These are phyloP conservation scores for Starmera pachycereana DNA, from an alignment of 805 yeast species.

Conservation along the genomic window DNA sequence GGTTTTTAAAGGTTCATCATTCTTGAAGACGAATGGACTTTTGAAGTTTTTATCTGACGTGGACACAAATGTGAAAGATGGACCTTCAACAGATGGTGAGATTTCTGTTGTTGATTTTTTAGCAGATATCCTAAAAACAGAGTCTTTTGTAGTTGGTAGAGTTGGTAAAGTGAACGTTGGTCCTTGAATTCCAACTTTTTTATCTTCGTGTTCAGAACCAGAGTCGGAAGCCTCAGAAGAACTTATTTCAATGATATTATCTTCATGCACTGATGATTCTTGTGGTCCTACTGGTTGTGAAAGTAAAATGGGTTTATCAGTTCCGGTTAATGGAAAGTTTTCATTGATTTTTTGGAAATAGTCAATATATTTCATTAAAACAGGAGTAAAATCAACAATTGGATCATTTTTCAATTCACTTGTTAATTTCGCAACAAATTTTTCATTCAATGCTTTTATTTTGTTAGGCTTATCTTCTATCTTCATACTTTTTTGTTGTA, in stretches of 20 bases:
- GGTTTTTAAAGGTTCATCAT: conserved; percentile 2
- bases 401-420: conserved; percentile 32
- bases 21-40: conserved; percentile 24
- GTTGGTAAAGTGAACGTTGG: conserved; percentile 47
- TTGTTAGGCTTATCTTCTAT: conserved; percentile 32
- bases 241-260: conserved; percentile 20
- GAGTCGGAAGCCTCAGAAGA: conserved; percentile 16
- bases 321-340: conserved; percentile 3
- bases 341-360: conserved; percentile 34
- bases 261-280: conserved; percentile 3
- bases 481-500: not conserved
- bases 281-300: conserved; percentile 6
- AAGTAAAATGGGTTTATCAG: conserved; percentile 9
- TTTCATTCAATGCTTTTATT: conserved; percentile 55
- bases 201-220: conserved; percentile 49
- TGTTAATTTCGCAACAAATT: conserved; percentile 40
- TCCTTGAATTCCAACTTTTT: conserved; percentile 53
- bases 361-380: conserved; percentile 47
- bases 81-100: conserved; percentile 25
- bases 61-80: conserved; percentile 27
- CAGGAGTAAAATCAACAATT: conserved; percentile 43
- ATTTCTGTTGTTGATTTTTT: conserved; percentile 15
- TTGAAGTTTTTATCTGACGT: conserved; percentile 18
- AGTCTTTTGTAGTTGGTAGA: conserved; percentile 37
- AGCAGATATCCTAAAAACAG: conserved; percentile 37